phyloP scores from a whole-genome alignment of 768 basidiomycete species.

The Pleurotus eryngii region DNA sequence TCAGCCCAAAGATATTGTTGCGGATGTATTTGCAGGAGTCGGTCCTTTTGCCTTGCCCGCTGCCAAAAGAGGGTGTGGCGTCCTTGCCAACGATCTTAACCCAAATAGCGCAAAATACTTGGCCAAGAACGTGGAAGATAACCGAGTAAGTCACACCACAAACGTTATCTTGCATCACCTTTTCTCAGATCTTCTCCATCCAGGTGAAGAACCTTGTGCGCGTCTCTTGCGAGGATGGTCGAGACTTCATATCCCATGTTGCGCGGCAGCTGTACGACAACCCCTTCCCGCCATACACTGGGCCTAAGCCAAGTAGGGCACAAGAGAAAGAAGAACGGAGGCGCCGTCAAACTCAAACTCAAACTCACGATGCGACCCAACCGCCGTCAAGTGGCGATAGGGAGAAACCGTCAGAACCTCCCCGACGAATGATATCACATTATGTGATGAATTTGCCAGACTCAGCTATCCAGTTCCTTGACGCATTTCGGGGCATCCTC shows the following conservation, averaged over 20 bases:
- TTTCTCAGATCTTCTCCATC: background rate
- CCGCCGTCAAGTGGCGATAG: constrained; percentile 9
- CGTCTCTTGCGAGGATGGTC: constrained; percentile 80
- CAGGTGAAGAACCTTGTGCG: constrained; percentile 73
- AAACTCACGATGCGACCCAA: constrained; percentile 4
- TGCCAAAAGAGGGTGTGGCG: constrained; percentile 85
- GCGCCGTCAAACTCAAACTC: constrained; percentile 31
- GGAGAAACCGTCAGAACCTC: constrained; percentile 16
- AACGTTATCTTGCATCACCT: background rate
- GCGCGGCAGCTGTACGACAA: constrained; percentile 50
- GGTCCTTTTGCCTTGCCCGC: constrained; percentile 96
- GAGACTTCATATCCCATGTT: constrained; percentile 72
- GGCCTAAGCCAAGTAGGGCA: constrained; percentile 46
- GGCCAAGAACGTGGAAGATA: constrained; percentile 64
- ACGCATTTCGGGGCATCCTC: constrained; percentile 80
- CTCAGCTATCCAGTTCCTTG: constrained; percentile 84
- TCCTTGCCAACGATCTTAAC: constrained; percentile 93
- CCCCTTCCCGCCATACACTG: constrained; percentile 62
- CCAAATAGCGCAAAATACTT: constrained; percentile 83
- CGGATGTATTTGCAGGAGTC: constrained; percentile 95
- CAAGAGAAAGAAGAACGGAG: constrained; percentile 38
- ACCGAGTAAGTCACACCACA: constrained; percentile 55
- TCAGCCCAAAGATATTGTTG: constrained; percentile 72
- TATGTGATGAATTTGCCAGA: constrained; percentile 99
- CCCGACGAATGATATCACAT: constrained; percentile 66